phyloP scores from a whole-genome alignment of 2,329 filamentous ascomycete species.

The Pyrenophora teres region DNA sequence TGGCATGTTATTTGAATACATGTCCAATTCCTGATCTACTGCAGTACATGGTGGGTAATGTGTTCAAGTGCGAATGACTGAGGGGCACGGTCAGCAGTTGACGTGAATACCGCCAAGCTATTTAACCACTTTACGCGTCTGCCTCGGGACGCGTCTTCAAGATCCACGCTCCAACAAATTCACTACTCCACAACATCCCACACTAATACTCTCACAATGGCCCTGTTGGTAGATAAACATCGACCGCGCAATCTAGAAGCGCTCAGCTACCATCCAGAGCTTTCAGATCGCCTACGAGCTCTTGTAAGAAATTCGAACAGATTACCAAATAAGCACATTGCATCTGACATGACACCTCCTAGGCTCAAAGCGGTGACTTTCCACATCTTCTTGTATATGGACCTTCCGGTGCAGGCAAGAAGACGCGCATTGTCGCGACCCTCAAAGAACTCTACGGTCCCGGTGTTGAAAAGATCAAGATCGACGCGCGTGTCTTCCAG shows the following conservation, averaged over 20 bases:
- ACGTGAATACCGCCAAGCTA: slow-evolving; percentile 23
- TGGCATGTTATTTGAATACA: no score
- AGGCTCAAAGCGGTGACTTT: slow-evolving; percentile 97
- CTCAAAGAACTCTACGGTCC: slow-evolving; percentile 93
- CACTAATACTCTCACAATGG: slow-evolving; percentile 53
- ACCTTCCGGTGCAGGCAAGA: slow-evolving; percentile 94
- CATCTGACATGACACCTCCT: slow-evolving; percentile 13
- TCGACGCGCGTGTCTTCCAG: slow-evolving; percentile 95
- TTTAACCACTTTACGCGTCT: slow-evolving; percentile 36
- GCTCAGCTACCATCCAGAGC: slow-evolving; percentile 84
- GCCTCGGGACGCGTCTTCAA: slow-evolving; percentile 29
- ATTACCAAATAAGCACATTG: slow-evolving; percentile 2
- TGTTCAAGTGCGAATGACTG: neutral
- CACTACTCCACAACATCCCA: slow-evolving; percentile 1
- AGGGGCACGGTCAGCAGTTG: slow-evolving; percentile 1
- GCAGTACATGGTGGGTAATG: no score
- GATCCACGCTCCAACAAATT: slow-evolving; percentile 13
- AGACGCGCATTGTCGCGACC: slow-evolving; percentile 94
- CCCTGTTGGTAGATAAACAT: slow-evolving; percentile 68
- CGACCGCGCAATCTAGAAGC: slow-evolving; percentile 74
- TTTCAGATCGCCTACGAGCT: slow-evolving; percentile 84
- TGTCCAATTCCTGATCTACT: no score
- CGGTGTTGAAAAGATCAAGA: slow-evolving; percentile 99
- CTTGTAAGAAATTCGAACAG: slow-evolving; percentile 63
- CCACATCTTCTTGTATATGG: slow-evolving; percentile 97